Percentiles rank a stretch among this genome's conserved stretches.
These are phyloP conservation scores for Oryza longistaminata DNA, from an alignment of 176 grass and related monocot species.

Conservation along the genomic window DNA sequence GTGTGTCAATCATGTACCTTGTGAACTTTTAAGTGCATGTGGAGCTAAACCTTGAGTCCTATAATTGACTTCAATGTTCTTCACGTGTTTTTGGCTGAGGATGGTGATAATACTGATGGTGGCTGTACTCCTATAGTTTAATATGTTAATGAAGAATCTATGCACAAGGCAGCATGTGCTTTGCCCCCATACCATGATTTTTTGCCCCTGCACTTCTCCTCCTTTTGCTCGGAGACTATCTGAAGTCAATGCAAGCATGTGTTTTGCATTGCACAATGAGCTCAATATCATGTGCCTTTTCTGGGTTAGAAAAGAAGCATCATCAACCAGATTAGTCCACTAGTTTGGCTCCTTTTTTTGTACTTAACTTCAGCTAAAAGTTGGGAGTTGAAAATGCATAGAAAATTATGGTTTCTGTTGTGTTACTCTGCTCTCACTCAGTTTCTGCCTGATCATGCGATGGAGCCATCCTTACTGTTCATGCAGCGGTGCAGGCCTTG, in stretches of 20 bases:
- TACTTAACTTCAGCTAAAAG: neutral
- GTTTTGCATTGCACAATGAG: constrained; percentile 15
- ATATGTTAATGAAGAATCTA: neutral
- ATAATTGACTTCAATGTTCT: constrained; percentile 14
- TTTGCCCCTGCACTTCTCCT: neutral
- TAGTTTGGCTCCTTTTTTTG: neutral
- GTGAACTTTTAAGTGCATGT: neutral
- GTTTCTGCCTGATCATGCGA: neutral
- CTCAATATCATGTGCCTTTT: neutral
- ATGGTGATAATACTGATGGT: neutral
- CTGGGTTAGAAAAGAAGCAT: neutral
- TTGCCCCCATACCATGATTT: neutral
- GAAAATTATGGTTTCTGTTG: neutral
- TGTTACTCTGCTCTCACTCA: neutral
- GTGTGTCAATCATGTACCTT: constrained; percentile 1
- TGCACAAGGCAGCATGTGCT: constrained; percentile 17
- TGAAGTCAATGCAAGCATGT: neutral
- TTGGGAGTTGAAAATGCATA: neutral
- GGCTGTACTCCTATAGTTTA: neutral
- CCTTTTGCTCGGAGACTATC: too few relatives aligned
- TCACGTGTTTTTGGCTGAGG: constrained; percentile 34
- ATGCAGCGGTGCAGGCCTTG: neutral
- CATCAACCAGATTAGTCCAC: neutral
- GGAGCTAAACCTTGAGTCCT: neutral
- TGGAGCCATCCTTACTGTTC: neutral